Evolutionary conservation across 169 alveolate species (phyloP).

Genomic region (Plasmodium cynomolgi): DNA sequence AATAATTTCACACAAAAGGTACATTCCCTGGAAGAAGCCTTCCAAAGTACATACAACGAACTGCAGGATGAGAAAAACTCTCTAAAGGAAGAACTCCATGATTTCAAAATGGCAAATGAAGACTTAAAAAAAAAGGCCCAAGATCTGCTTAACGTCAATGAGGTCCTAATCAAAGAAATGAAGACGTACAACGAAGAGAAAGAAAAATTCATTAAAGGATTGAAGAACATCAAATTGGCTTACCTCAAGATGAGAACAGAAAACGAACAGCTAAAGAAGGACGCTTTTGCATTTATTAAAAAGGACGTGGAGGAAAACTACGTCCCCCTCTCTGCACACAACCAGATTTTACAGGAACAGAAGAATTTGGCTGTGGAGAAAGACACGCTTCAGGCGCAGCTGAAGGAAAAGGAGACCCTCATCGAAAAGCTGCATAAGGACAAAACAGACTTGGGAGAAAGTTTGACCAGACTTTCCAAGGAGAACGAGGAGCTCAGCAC

Average conservation of each 20-base stretch:
- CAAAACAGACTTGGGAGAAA: constrained; percentile 1
- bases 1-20: constrained; percentile 24
- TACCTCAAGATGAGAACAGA: constrained; percentile 51
- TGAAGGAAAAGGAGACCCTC: constrained; percentile 11
- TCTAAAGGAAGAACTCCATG: constrained; percentile 14
- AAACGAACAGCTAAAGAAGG: constrained; percentile 39
- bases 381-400: constrained; percentile 24
- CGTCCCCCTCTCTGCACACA: constrained; percentile 34
- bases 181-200: constrained; percentile 36
- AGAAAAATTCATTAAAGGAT: constrained; percentile 65
- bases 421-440: constrained; percentile 14
- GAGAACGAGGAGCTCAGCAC: constrained; percentile 61
- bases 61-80: constrained; percentile 33
- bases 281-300: constrained; percentile 46
- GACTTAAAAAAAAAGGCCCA: constrained; percentile 57
- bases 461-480: background rate
- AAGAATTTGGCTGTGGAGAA: constrained; percentile 23
- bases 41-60: constrained; percentile 49
- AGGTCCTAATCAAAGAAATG: constrained; percentile 39
- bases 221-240: constrained; percentile 54
- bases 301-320: constrained; percentile 65
- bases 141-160: constrained; percentile 65
- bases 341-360: constrained; percentile 29
- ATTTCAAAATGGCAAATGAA: constrained; percentile 35
- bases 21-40: constrained; percentile 40